phyloP scores from a whole-genome alignment of 371 early-diverging fungal species.

The Phascolomyces articulosus region DNA sequence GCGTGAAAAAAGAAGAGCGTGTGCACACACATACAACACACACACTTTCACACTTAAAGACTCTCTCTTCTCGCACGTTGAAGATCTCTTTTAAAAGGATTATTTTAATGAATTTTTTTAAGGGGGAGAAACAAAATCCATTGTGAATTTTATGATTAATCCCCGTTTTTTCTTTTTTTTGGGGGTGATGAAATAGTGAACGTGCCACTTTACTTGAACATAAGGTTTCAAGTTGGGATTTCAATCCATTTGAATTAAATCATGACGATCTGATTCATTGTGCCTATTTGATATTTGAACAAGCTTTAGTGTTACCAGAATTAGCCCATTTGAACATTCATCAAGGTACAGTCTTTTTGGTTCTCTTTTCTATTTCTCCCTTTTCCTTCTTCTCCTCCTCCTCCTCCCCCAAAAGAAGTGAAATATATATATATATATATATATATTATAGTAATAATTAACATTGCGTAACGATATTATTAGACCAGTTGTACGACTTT shows the following conservation, averaged over 20 bases:
- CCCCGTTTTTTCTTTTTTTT: background rate
- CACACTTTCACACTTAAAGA: too few relatives aligned
- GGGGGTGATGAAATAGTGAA: conserved; percentile 28
- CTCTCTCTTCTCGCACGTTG: too few relatives aligned
- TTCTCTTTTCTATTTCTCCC: background rate
- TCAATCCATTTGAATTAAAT: conserved; percentile 65
- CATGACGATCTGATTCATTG: conserved; percentile 69
- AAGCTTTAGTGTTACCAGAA: conserved; percentile 60
- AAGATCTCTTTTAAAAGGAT: background rate
- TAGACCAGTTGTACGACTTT: conserved; percentile 62
- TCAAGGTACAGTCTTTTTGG: conserved; percentile 39
- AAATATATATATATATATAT: background rate
- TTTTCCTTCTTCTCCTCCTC: too few relatives aligned
- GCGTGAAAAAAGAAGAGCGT: background rate
- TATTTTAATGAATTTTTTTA: background rate
- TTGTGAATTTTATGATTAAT: background rate
- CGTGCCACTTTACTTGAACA: conserved; percentile 41
- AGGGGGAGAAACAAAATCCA: too few relatives aligned
- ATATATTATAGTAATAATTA: background rate
- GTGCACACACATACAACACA: background rate
- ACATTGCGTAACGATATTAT: background rate
- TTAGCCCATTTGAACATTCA: conserved; percentile 50
- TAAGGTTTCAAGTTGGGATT: conserved; percentile 69
- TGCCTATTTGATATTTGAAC: conserved; percentile 66
- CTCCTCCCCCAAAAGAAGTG: too few relatives aligned